phyloP scores from a whole-genome alignment of 2,329 filamentous ascomycete species.

The Ceratocystiopsis sp. region DNA sequence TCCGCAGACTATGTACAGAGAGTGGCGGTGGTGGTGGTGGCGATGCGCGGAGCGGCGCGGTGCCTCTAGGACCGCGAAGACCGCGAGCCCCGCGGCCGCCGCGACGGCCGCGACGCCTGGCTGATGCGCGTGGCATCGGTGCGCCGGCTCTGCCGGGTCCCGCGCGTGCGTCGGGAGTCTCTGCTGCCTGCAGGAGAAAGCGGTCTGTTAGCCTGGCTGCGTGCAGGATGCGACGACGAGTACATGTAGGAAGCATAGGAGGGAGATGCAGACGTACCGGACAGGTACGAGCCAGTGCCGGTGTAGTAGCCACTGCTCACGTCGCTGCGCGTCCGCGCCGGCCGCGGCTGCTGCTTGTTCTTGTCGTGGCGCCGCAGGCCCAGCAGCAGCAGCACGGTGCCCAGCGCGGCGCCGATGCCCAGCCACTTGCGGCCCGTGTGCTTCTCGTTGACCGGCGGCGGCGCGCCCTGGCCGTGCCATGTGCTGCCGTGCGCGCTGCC shows the following conservation, averaged over 20 bases:
- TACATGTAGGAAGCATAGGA: too few species aligned
- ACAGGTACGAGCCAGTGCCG: conserved; percentile 36
- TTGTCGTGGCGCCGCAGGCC: conserved; percentile 33
- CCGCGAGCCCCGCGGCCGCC: conserved; percentile 1
- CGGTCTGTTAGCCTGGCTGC: conserved; percentile 17
- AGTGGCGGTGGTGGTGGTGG: too few species aligned
- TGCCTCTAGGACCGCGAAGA: neutral
- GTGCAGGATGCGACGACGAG: too few species aligned
- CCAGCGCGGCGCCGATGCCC: conserved; percentile 31
- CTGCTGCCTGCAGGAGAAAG: conserved; percentile 21
- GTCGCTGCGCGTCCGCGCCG: conserved; percentile 24
- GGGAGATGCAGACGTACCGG: conserved; percentile 4
- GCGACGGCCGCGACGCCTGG: conserved; percentile 8
- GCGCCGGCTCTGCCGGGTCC: conserved; percentile 11
- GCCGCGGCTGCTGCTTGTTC: conserved; percentile 26
- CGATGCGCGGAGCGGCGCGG: neutral
- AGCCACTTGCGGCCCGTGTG: conserved; percentile 32
- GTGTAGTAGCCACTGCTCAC: conserved; percentile 34
- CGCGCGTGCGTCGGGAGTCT: conserved; percentile 10
- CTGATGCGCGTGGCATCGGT: conserved; percentile 15
- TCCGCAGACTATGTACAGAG: neutral
- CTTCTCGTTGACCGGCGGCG: conserved; percentile 26
- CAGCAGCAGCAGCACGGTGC: conserved; percentile 35
- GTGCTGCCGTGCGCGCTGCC: conserved; percentile 15
- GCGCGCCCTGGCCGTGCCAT: too few species aligned